These are phyloP conservation scores for Hypericum perforatum DNA, from an alignment of 345 rosid species.

Conservation along the genomic window DNA sequence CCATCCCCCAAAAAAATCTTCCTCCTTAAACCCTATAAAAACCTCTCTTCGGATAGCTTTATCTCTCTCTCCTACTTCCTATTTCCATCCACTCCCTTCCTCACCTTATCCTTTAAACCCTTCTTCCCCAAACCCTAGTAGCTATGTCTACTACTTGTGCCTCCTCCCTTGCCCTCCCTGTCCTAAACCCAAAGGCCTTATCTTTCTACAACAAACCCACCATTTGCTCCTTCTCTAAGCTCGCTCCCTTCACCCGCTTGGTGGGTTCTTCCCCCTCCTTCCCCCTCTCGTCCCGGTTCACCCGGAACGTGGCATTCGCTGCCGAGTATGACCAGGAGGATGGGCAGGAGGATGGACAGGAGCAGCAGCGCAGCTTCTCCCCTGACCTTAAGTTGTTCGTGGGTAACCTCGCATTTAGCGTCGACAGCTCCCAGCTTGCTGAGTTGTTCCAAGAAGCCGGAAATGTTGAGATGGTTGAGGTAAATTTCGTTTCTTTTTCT, in stretches of 20 bases:
- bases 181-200: conserved; percentile 41
- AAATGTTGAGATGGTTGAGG: conserved; percentile 96
- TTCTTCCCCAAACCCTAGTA: conserved; percentile 20
- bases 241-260: background rate
- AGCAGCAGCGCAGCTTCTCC: conserved; percentile 42
- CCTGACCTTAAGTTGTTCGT: conserved; percentile 80
- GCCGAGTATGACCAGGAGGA: conserved; percentile 63
- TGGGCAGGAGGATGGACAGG: conserved; percentile 34
- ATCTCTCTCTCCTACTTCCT: too few relatives aligned
- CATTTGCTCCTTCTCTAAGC: conserved; percentile 24
- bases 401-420: conserved; percentile 85
- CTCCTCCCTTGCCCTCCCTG: conserved; percentile 52
- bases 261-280: background rate
- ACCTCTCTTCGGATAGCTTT: too few relatives aligned
- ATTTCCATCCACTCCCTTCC: conserved; percentile 8
- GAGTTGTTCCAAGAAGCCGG: conserved; percentile 66
- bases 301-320: conserved; percentile 45
- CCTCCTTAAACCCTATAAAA: too few relatives aligned
- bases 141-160: conserved; percentile 56
- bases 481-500: conserved; percentile 15
- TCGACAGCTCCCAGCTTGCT: conserved; percentile 90
- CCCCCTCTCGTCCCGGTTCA: conserved; percentile 33
- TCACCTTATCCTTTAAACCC: conserved; percentile 7
- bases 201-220: conserved; percentile 29
- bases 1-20: too few relatives aligned